A percentile compares a stretch with the other conserved stretches of the same genome.
These are phyloP conservation scores for Aureobasidium subglaciale DNA, from an alignment of 2,329 filamentous ascomycete species.

Conservation along the genomic window DNA sequence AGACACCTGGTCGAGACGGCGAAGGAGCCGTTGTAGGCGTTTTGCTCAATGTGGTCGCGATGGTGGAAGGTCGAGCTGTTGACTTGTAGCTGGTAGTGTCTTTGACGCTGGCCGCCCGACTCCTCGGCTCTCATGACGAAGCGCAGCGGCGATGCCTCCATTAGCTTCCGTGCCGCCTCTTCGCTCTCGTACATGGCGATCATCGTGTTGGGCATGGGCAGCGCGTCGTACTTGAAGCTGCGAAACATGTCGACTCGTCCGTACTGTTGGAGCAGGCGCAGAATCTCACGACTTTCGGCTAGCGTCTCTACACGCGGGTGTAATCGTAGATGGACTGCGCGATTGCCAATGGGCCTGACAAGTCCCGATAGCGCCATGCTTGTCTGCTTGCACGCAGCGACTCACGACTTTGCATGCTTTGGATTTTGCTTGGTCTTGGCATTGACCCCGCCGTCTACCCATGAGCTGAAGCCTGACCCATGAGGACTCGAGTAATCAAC, in stretches of 20 bases:
- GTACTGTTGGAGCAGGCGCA: constrained; percentile 40
- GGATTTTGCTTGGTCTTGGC: not conserved
- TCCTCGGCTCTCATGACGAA: constrained; percentile 37
- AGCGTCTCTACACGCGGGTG: constrained; percentile 41
- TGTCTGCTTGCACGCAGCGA: not conserved
- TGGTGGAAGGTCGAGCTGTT: constrained; percentile 11
- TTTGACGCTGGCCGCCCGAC: constrained; percentile 8
- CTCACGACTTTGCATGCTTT: too few species aligned
- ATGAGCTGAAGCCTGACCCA: too few species aligned
- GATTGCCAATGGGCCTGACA: constrained; percentile 29
- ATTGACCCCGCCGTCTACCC: too few species aligned
- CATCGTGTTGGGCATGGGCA: constrained; percentile 36
- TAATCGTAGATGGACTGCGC: constrained; percentile 42
- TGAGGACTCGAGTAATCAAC: too few species aligned
- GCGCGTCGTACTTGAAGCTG: constrained; percentile 41
- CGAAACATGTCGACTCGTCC: constrained; percentile 44
- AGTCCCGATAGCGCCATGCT: constrained; percentile 13
- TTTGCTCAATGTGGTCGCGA: constrained; percentile 29
- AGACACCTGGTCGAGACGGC: constrained; percentile 23
- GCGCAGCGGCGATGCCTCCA: constrained; percentile 39
- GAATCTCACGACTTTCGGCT: constrained; percentile 43
- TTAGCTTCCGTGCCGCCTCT: constrained; percentile 34
- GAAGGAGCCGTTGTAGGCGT: constrained; percentile 27
- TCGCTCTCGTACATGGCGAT: constrained; percentile 41
- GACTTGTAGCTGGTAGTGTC: constrained; percentile 11